These are phyloP conservation scores for Salix viminalis DNA, from an alignment of 345 rosid genomes.

Conservation along the genomic window DNA sequence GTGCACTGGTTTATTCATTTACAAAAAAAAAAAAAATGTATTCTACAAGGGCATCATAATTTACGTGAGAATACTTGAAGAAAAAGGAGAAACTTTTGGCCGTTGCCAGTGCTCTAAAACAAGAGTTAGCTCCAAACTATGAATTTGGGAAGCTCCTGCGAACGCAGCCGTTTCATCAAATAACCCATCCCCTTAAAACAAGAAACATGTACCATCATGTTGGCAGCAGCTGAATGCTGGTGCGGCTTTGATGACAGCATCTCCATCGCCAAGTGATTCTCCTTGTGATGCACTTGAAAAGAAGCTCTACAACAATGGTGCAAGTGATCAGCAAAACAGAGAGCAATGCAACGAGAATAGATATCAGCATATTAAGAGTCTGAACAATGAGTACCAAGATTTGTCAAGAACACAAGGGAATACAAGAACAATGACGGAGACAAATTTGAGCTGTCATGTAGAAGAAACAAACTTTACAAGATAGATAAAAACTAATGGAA, in stretches of 20 bases:
- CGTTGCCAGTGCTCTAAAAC: conserved; percentile 3
- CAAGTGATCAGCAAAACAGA: background rate
- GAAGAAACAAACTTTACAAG: background rate
- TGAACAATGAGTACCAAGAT: background rate
- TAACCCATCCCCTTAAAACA: background rate
- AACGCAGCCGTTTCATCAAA: background rate
- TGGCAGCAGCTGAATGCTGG: background rate
- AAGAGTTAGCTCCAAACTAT: conserved; percentile 5
- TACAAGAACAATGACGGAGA: background rate
- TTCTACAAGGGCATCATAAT: conserved; percentile 13
- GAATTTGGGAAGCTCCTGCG: conserved; percentile 5
- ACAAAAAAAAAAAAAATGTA: background rate
- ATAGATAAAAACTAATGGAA: background rate
- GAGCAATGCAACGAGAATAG: background rate
- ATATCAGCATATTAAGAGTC: background rate
- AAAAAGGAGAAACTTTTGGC: background rate
- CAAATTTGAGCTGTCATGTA: background rate
- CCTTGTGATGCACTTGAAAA: conserved; percentile 11
- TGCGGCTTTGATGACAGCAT: conserved; percentile 13
- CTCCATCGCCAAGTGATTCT: conserved; percentile 7
- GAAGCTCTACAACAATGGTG: conserved; percentile 22
- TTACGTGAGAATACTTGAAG: background rate
- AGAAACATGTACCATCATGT: background rate
- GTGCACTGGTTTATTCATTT: conserved; percentile 5
- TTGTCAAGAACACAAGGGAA: background rate